phyloP scores from a whole-genome alignment of 352 stramenopile genomes.

The Pythium insidiosum region DNA sequence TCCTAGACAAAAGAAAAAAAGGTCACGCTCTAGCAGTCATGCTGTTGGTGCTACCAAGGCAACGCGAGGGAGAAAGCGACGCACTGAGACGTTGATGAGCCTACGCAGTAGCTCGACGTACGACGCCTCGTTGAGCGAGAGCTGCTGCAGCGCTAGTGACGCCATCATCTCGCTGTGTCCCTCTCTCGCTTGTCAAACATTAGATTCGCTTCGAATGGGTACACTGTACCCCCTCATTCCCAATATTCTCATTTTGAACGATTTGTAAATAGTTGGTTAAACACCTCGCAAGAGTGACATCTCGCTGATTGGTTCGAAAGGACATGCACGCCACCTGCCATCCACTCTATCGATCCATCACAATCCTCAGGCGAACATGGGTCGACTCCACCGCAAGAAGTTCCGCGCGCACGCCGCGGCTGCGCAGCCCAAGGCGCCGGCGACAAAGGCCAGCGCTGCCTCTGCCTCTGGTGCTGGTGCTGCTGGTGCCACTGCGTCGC shows the following conservation, averaged over 20 bases:
- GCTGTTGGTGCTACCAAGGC: not conserved
- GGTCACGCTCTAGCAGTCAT: not conserved
- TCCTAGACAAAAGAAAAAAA: constrained; percentile 18
- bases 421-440: constrained; percentile 28
- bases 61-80: constrained; percentile 26
- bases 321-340: too few species aligned
- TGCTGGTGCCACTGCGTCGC: constrained; percentile 6
- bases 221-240: too few species aligned
- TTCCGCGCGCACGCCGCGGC: constrained; percentile 41
- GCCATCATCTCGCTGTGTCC: too few species aligned
- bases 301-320: too few species aligned
- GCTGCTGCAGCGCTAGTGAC: constrained; percentile 22
- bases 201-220: too few species aligned
- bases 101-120: constrained; percentile 83
- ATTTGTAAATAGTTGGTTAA: too few species aligned
- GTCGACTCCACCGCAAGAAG: constrained; percentile 48
- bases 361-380: too few species aligned
- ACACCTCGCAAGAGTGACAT: too few species aligned
- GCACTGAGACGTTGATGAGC: constrained; percentile 68
- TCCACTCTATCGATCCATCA: too few species aligned
- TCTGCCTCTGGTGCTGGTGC: constrained; percentile 2
- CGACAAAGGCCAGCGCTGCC: constrained; percentile 4
- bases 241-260: too few species aligned
- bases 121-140: constrained; percentile 57
- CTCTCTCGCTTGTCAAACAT: too few species aligned